Base-by-base conservation (phyloP, 257 asterid genomes). In the Ilex asprella region DNA sequence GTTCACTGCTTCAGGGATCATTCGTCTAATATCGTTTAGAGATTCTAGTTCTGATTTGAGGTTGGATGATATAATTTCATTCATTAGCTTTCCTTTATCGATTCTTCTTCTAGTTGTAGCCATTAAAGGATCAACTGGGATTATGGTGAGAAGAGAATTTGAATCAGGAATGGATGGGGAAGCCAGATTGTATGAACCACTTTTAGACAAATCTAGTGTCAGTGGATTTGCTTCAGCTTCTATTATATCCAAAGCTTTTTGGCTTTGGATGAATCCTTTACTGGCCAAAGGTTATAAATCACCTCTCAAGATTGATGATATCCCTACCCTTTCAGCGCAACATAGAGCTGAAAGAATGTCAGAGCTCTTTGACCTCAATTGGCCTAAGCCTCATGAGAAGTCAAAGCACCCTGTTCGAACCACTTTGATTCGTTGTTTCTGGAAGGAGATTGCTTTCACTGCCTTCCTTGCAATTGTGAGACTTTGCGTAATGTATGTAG, bases 191-290 rank as follows among this genome's bases (percentile, higher is more conserved):
- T 64, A 63, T 7, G 88, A 84, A 46, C 67, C 82, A 10, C 65
- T 72, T 61, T 43, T 55, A 61, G 89, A 81, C 10, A 73, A 81
- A 61, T 71, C 91, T 6, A 71, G 64, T 12, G 83, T 79, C 51
- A 83, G 81, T n/a, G 83, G 85, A 35, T 93, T 54, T 67, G 91
- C 94, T 66, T 78, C 95, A 0, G 99, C 96, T 8, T 89, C 99
- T 13, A 3, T 89, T 12, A 3, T 87, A 7, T 87, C 97, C 0
- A 84, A 77, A 70, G 72, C 88, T 0, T 89, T 93, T 60, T 93
- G 95, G 97, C 12, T 86, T 35, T 93, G 99, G 99, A 62, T 93
- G 84, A 85, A 93, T 70, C 97, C 97, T 35, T 77, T 93, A 31
- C 49, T 89, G 61, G 66, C 65, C 16, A 93, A 85, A 71, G 99